Evolutionary conservation across 495 filamentous ascomycete species (phyloP).

Genomic region (Aspergillus saccharolyticus): DNA sequence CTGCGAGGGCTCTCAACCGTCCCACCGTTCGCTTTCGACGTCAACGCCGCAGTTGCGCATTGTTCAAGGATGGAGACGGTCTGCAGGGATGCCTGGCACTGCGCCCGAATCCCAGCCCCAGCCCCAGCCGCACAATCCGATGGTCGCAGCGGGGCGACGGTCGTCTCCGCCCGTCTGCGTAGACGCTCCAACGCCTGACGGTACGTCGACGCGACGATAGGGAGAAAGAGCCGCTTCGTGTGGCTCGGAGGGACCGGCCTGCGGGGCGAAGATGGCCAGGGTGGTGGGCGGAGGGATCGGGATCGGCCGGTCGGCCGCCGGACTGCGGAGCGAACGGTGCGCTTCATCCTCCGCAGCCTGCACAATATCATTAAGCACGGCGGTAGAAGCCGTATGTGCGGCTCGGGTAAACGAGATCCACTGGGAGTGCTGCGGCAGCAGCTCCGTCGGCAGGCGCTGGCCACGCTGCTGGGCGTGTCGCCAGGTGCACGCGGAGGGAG

Average conservation of each 20-base stretch:
- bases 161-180: conserved; percentile 13
- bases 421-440: conserved; percentile 32
- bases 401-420: conserved; percentile 41
- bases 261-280: conserved; percentile 9
- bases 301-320: too few relatives aligned
- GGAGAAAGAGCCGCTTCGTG: conserved; percentile 21
- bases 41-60: conserved; percentile 12
- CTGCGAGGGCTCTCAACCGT: neutral
- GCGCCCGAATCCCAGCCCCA: too few relatives aligned
- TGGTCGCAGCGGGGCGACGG: conserved; percentile 4
- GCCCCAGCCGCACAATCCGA: too few relatives aligned
- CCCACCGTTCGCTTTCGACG: neutral
- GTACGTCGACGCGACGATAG: conserved; percentile 19
- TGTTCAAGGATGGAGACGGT: conserved; percentile 16
- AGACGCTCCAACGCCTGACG: conserved; percentile 14
- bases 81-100: conserved; percentile 13
- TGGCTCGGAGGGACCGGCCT: conserved; percentile 19
- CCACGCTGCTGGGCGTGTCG: conserved; percentile 22
- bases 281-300: neutral
- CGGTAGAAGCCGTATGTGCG: conserved; percentile 31
- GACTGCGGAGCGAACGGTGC: too few relatives aligned
- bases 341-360: neutral
- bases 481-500: conserved; percentile 31
- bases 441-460: conserved; percentile 12
- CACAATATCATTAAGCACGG: conserved; percentile 25